Percentiles rank a stretch among this genome's conserved stretches.
phyloP scores from a whole-genome alignment of 75 land plant genomes.

The Selaginella tamariscina region DNA sequence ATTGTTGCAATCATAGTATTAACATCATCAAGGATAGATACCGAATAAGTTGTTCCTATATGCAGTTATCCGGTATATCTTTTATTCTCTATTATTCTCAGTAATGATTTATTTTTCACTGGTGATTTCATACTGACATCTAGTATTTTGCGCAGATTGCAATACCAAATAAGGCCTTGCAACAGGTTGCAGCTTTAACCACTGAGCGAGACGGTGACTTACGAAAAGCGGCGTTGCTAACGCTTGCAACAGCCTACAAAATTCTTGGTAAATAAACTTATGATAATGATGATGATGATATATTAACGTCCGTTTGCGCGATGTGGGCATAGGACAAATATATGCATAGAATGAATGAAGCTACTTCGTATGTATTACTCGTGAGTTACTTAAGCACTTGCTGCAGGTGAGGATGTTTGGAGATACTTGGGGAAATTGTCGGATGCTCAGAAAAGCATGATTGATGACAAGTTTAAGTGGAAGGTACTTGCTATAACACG shows the following conservation, averaged over 20 bases:
- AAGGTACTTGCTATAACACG: slow-evolving; percentile 27
- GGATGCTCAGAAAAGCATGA: slow-evolving; percentile 89
- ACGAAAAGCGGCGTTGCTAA: slow-evolving; percentile 89
- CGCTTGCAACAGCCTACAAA: slow-evolving; percentile 84
- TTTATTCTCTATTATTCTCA: neutral
- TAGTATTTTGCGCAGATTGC: slow-evolving; percentile 36
- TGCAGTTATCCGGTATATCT: neutral
- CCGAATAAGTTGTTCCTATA: neutral
- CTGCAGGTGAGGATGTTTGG: slow-evolving; percentile 93
- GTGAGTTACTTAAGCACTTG: no score
- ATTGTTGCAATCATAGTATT: neutral
- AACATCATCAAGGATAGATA: neutral
- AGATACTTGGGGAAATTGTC: slow-evolving; percentile 84
- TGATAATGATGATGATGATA: neutral
- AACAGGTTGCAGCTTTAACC: slow-evolving; percentile 75
- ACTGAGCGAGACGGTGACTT: slow-evolving; percentile 95
- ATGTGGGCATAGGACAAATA: no score
- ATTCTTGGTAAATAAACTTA: slow-evolving; percentile 45
- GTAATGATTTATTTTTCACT: neutral
- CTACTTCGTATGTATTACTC: no score
- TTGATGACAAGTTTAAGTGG: slow-evolving; percentile 98
- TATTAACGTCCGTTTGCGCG: no score
- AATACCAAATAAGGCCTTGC: slow-evolving; percentile 74
- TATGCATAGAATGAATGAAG: no score
- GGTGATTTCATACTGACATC: neutral